These are phyloP conservation scores for Pleurotus tuoliensis DNA, from an alignment of 768 basidiomycete genomes.

Conservation along the genomic window DNA sequence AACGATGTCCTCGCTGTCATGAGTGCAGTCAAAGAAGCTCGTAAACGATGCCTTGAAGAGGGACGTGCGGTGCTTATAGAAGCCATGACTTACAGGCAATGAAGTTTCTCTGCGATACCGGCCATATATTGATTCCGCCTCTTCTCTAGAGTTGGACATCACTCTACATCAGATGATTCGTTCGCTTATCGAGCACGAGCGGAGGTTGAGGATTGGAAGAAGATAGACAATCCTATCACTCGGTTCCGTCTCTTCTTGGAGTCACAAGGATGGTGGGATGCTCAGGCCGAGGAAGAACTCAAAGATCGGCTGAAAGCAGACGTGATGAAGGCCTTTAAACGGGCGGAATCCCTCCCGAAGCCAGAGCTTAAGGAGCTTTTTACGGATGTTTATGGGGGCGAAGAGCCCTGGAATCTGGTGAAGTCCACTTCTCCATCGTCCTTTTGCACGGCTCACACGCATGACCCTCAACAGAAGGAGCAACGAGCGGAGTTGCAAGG, in stretches of 20 bases:
- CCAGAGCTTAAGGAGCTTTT: slow-evolving; percentile 78
- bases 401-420: slow-evolving; percentile 82
- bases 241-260: slow-evolving; percentile 87
- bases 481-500: slow-evolving; percentile 75
- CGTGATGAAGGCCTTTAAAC: slow-evolving; percentile 75
- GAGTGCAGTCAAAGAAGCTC: slow-evolving; percentile 65
- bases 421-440: slow-evolving; percentile 25
- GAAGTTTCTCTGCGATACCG: background rate
- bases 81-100: slow-evolving; percentile 79
- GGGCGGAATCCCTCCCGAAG: slow-evolving; percentile 67
- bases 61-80: slow-evolving; percentile 82
- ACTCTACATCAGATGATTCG: slow-evolving; percentile 93
- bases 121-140: background rate
- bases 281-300: slow-evolving; percentile 66
- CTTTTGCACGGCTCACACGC: slow-evolving; percentile 4
- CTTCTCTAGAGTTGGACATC: slow-evolving; percentile 74
- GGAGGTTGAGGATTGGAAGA: slow-evolving; percentile 90
- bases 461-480: slow-evolving; percentile 52
- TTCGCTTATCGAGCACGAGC: slow-evolving; percentile 87
- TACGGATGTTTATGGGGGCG: slow-evolving; percentile 83
- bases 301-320: slow-evolving; percentile 66
- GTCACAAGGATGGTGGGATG: slow-evolving; percentile 80
- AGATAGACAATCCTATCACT: slow-evolving; percentile 83
- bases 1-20: slow-evolving; percentile 89
- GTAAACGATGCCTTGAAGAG: slow-evolving; percentile 67